phyloP scores from a whole-genome alignment of 2,329 filamentous ascomycete species.

The Ceratocystis eucalypticola region DNA sequence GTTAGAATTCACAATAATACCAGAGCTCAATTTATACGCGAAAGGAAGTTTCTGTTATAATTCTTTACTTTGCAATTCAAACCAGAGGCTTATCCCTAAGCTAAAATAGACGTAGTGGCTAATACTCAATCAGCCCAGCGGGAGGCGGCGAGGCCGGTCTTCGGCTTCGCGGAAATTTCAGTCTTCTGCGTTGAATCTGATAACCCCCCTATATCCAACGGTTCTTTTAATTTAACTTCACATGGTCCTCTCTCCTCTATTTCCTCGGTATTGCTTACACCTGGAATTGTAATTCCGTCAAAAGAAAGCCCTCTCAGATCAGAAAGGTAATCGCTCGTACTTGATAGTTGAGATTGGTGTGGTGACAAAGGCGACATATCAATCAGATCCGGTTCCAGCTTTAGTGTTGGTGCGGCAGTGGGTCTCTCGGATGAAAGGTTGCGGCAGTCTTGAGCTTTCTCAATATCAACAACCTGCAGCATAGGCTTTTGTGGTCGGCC shows the following conservation, averaged over 20 bases:
- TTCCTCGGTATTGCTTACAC: background rate
- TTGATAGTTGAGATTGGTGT: background rate
- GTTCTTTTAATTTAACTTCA: no score
- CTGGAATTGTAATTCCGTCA: no score
- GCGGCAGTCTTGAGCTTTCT: background rate
- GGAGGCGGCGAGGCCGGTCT: constrained; percentile 7
- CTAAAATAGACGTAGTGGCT: background rate
- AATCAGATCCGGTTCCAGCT: background rate
- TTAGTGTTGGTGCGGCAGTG: background rate
- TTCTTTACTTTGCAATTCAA: background rate
- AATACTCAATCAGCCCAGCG: background rate
- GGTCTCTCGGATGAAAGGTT: background rate
- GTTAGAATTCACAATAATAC: background rate
- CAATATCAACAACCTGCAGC: background rate
- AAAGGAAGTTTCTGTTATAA: background rate
- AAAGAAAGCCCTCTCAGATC: background rate
- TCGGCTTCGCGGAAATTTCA: background rate
- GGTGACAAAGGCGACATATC: background rate
- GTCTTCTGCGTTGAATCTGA: background rate
- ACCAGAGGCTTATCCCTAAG: background rate
- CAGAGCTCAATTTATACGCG: background rate
- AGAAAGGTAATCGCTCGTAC: background rate
- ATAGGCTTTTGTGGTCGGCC: background rate
- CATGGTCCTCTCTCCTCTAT: no score
- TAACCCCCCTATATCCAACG: background rate